Percentiles rank a stretch among this genome's conserved stretches.
Evolutionary conservation across 371 early-diverging fungal genomes (phyloP).

Genomic region (Mortierella sp.): DNA sequence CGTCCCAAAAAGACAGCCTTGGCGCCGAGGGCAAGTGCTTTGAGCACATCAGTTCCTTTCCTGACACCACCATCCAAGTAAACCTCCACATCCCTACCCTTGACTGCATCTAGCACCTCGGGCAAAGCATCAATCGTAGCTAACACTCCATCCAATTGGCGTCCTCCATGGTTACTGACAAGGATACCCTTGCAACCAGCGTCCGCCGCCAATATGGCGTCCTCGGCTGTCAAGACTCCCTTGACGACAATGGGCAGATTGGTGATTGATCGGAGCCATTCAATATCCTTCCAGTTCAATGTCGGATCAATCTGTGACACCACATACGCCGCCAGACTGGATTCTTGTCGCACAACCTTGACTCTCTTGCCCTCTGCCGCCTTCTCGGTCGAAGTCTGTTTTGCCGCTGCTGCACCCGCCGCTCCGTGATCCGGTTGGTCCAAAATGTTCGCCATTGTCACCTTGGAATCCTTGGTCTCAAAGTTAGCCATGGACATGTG

Average conservation of each 20-base stretch:
- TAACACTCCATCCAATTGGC: slow-evolving; percentile 89
- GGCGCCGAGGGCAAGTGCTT: slow-evolving; percentile 95
- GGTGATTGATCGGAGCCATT: slow-evolving; percentile 87
- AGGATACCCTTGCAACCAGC: slow-evolving; percentile 86
- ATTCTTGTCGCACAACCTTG: slow-evolving; percentile 39
- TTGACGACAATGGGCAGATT: slow-evolving; percentile 91
- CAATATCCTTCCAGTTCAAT: slow-evolving; percentile 88
- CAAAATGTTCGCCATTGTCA: slow-evolving; percentile 49
- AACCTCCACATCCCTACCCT: slow-evolving; percentile 78
- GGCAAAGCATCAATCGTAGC: slow-evolving; percentile 86
- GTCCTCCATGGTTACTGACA: slow-evolving; percentile 95
- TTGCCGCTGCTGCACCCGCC: slow-evolving; percentile 35
- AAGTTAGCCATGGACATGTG: slow-evolving; percentile 67
- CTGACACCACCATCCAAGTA: slow-evolving; percentile 95
- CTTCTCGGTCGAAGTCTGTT: slow-evolving; percentile 27
- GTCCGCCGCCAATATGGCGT: slow-evolving; percentile 87
- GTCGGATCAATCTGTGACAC: slow-evolving; percentile 80
- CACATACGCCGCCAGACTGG: slow-evolving; percentile 73
- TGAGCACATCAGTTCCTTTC: slow-evolving; percentile 90
- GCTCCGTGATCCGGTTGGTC: slow-evolving; percentile 36
- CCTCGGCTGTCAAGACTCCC: slow-evolving; percentile 91
- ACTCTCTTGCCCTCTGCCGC: slow-evolving; percentile 57
- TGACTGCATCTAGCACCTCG: slow-evolving; percentile 80
- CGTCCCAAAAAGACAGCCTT: slow-evolving; percentile 94
- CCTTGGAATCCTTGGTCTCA: slow-evolving; percentile 53